Percentiles rank a stretch among this genome's conserved stretches.
These are phyloP conservation scores for Colletotrichum eremochloae DNA, from an alignment of 2,329 filamentous ascomycete species.

Conservation along the genomic window DNA sequence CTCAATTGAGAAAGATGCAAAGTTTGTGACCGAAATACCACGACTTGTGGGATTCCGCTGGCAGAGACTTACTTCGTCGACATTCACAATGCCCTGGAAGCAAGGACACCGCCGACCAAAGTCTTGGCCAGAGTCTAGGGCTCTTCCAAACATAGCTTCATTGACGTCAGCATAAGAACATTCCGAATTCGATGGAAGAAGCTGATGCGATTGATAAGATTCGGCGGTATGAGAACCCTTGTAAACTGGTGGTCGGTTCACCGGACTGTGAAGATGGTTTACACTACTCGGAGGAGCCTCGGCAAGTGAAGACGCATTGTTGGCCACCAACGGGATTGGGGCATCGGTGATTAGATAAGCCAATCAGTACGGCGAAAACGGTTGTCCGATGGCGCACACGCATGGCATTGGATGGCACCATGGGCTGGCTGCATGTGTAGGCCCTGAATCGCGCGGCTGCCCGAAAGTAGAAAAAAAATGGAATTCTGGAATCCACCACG, in stretches of 20 bases:
- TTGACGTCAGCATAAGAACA: conserved; percentile 15
- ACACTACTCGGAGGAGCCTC: conserved; percentile 36
- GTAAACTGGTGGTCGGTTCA: conserved; percentile 7
- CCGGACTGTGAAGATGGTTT: conserved; percentile 18
- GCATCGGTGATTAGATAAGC: conserved; percentile 35
- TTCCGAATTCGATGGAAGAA: background rate
- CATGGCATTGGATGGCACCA: background rate
- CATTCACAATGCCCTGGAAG: background rate
- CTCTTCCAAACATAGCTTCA: background rate
- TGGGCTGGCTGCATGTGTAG: conserved; percentile 6
- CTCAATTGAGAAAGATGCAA: background rate
- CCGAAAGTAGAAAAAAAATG: conserved; percentile 31
- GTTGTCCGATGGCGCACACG: conserved; percentile 23
- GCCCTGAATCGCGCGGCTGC: conserved; percentile 35
- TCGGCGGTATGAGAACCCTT: conserved; percentile 27
- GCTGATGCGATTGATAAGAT: conserved; percentile 13
- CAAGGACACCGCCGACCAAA: background rate
- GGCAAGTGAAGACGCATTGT: conserved; percentile 25
- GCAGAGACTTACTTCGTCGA: background rate
- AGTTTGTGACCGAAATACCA: no score
- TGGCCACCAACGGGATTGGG: background rate
- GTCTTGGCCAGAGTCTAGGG: background rate
- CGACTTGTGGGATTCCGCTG: no score
- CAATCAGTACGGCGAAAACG: background rate
- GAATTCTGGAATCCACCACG: conserved; percentile 39